Conservation (phyloP, 257 asterid genomes). For the Primulina huaijiensis region DNA sequence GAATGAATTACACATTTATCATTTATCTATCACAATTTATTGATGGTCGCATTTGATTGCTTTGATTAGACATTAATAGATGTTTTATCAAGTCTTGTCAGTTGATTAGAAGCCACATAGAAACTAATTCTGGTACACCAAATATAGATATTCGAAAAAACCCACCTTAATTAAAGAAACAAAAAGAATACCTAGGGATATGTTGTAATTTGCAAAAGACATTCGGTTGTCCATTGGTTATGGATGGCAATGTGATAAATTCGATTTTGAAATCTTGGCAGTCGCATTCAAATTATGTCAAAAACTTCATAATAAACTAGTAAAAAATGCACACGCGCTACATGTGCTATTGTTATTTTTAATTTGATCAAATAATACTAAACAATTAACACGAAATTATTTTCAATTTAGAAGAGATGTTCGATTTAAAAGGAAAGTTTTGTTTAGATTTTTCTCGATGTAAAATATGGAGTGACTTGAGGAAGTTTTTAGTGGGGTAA, state of each 20-base stretch:
- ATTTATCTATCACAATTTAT: too few relatives aligned
- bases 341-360: too few relatives aligned
- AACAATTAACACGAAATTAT: too few relatives aligned
- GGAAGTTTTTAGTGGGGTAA: too few relatives aligned
- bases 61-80: not conserved
- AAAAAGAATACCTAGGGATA: not conserved
- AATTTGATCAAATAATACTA: too few relatives aligned
- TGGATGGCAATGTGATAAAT: not conserved
- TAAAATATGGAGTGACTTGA: too few relatives aligned
- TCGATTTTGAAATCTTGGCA: not conserved
- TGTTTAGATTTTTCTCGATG: too few relatives aligned
- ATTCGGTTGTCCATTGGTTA: not conserved
- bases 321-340: too few relatives aligned
- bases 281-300: not conserved
- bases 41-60: not conserved
- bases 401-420: too few relatives aligned
- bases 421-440: too few relatives aligned
- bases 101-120: not conserved
- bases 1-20: conserved; percentile 14
- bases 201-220: not conserved
- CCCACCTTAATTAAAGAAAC: too few relatives aligned
- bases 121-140: not conserved
- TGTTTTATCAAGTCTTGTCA: not conserved
- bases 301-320: too few relatives aligned
- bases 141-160: not conserved